phyloP scores from a whole-genome alignment of 2,329 filamentous ascomycete genomes.

The Stylonectria norvegica region DNA sequence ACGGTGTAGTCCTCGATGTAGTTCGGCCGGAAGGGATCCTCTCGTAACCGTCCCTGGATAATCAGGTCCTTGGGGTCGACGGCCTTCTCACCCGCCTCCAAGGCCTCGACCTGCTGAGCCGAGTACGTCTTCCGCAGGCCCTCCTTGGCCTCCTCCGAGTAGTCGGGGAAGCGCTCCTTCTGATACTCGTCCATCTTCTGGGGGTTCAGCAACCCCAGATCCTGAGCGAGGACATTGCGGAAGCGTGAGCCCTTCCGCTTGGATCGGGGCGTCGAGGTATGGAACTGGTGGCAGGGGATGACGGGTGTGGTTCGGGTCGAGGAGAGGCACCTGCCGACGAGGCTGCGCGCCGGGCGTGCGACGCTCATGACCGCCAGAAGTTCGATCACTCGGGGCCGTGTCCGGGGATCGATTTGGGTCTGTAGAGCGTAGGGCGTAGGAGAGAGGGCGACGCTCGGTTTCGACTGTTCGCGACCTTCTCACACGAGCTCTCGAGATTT shows the following conservation, averaged over 20 bases:
- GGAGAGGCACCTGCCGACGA: conserved; percentile 50
- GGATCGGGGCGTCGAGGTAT: conserved; percentile 47
- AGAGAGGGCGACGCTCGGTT: conserved; percentile 3
- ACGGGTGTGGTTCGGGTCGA: conserved; percentile 26
- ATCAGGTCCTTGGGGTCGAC: conserved; percentile 73
- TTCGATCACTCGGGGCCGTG: conserved; percentile 7
- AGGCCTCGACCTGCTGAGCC: conserved; percentile 73
- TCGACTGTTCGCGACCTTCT: conserved; percentile 13
- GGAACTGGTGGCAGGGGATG: conserved; percentile 43
- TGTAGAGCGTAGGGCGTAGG: too few relatives aligned
- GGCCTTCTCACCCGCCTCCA: conserved; percentile 75
- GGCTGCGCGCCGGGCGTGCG: conserved; percentile 52
- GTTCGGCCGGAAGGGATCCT: conserved; percentile 66
- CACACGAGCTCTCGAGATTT: conserved; percentile 33
- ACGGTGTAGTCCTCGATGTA: conserved; percentile 82
- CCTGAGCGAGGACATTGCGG: conserved; percentile 49
- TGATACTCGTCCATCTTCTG: conserved; percentile 44
- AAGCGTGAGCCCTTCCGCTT: conserved; percentile 51
- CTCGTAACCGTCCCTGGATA: conserved; percentile 66
- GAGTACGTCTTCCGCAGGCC: conserved; percentile 68
- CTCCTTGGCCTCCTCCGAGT: conserved; percentile 63
- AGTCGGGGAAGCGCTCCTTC: conserved; percentile 55
- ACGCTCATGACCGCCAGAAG: conserved; percentile 48
- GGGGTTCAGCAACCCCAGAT: conserved; percentile 48
- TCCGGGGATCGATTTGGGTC: conserved; percentile 9